Evolutionary conservation across 805 yeast species (phyloP), one percentile per base, ranked within the genome.

Genomic region (Lipomyces spencermartinsiae): DNA sequence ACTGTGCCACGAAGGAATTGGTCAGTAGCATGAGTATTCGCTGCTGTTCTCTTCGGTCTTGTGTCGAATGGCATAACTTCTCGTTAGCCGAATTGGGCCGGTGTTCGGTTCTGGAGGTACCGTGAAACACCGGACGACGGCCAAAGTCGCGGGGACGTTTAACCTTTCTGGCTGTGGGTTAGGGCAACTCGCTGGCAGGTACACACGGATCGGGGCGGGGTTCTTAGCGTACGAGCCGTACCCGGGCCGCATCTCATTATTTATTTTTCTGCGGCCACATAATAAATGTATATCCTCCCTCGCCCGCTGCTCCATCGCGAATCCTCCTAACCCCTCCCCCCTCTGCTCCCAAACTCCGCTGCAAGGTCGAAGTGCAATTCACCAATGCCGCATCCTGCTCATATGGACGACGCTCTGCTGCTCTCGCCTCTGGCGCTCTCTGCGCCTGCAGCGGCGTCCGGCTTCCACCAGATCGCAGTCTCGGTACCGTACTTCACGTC

Each of bases 371-470:
- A 43, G 49, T 43, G 49, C 22, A 16, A 43, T 16, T n/a, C 49
- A 19, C 19, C 2, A 43, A 43, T 43, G 49, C 49, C 49, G 4
- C 19, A 19, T 43, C 22, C 49, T 43, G 22, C 49, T 43, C 49
- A 43, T 43, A 43, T 43, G 49, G 49, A 43, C 49, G 49, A 43
- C 49, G 49, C 22, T n/a, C 49, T 43, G n/a, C 49, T 43, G 49
- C 49, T 43, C 19, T 43, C 49, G 49, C 49, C 49, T 43, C 49
- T 43, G 2, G 49, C 49, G 7, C 49, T 43, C 19, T 43, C 49
- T 16, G 49, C 49, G 10, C 22, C 49, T 19, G 49, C 49, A 43
- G 22, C 22, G 0, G 4, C 49, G n/a, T 19, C 16, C 8, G 22
- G 22, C 2, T 43, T 43, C 49, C 49, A 43, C 9, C 49, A 43